These are phyloP conservation scores for Vicia villosa DNA, from an alignment of 306 rosid species.

Conservation along the genomic window DNA sequence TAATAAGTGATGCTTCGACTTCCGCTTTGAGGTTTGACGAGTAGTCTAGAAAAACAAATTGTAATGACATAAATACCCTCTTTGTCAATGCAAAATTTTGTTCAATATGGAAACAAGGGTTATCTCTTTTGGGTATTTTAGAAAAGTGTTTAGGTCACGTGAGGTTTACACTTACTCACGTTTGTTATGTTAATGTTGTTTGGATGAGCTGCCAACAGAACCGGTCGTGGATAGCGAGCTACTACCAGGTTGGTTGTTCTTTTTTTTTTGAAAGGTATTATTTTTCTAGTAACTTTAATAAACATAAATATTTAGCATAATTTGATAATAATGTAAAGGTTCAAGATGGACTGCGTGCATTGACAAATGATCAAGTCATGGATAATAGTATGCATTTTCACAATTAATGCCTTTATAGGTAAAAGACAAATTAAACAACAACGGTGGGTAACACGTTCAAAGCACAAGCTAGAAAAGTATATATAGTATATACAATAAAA, in stretches of 20 bases:
- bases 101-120: neutral
- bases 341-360: slow-evolving; percentile 35
- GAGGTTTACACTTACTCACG: neutral
- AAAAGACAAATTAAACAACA: no score
- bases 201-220: slow-evolving; percentile 28
- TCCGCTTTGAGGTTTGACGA: slow-evolving; percentile 11
- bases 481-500: no score
- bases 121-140: slow-evolving; percentile 26
- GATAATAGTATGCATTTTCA: no score
- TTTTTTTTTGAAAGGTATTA: slow-evolving; percentile 15
- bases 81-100: neutral
- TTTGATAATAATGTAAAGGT: slow-evolving; percentile 1
- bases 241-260: slow-evolving; percentile 27
- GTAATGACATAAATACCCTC: slow-evolving; percentile 6
- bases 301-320: neutral
- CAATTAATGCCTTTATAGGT: no score
- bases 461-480: no score
- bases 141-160: slow-evolving; percentile 8
- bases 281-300: no score
- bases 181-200: neutral
- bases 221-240: slow-evolving; percentile 29
- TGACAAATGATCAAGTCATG: slow-evolving; percentile 10
- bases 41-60: neutral
- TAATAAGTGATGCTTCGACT: neutral
- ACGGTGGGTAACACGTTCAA: no score